phyloP scores from a whole-genome alignment of 257 asterid genomes.

The Coffea eugenioides region DNA sequence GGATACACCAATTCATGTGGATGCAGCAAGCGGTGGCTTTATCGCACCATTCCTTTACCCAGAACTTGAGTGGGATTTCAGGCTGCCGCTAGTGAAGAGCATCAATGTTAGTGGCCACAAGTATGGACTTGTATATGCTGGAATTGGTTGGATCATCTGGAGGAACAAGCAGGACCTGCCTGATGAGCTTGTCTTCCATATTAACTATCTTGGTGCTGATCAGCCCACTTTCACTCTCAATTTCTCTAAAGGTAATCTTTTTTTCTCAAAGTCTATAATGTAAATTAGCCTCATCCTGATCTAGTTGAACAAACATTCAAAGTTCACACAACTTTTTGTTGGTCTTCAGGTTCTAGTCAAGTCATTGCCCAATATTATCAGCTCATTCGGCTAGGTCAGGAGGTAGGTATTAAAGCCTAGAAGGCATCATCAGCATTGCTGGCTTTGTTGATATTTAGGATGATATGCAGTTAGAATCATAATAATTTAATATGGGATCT shows the following conservation, averaged over 20 bases:
- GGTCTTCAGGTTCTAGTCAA: slow-evolving; percentile 72
- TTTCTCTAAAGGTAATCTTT: slow-evolving; percentile 69
- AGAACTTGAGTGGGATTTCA: slow-evolving; percentile 86
- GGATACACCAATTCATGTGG: slow-evolving; percentile 93
- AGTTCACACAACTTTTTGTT: neutral
- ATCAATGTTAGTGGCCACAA: slow-evolving; percentile 93
- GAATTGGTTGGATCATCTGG: slow-evolving; percentile 92
- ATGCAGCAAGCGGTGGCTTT: slow-evolving; percentile 96
- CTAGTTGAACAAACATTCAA: neutral
- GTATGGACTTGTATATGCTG: slow-evolving; percentile 94
- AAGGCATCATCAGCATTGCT: neutral
- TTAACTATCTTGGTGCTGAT: slow-evolving; percentile 92
- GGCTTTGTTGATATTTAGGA: neutral
- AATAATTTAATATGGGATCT: neutral
- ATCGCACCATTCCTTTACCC: slow-evolving; percentile 92
- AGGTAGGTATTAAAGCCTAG: slow-evolving; percentile 41
- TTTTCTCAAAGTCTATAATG: neutral
- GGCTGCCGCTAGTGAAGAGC: slow-evolving; percentile 83
- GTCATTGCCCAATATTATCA: slow-evolving; percentile 90
- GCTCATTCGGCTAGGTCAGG: slow-evolving; percentile 71
- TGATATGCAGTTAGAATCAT: neutral
- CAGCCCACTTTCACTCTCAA: slow-evolving; percentile 97
- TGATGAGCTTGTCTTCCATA: slow-evolving; percentile 84
- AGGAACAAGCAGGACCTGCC: slow-evolving; percentile 78
- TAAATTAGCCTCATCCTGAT: neutral